These are phyloP conservation scores for Emmonsiellopsis sp. DNA, from an alignment of 2,329 filamentous ascomycete genomes.

Conservation along the genomic window DNA sequence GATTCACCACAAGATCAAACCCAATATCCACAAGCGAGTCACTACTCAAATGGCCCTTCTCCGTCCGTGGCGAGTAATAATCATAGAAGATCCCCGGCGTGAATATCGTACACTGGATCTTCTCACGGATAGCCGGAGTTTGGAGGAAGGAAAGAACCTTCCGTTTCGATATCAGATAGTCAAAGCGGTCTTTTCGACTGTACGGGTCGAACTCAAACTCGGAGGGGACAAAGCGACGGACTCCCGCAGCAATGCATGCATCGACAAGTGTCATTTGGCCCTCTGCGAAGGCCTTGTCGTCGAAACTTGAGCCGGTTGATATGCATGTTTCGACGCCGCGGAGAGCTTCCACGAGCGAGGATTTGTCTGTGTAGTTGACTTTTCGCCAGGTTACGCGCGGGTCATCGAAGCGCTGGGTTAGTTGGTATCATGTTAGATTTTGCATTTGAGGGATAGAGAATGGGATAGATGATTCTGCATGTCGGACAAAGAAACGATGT, in stretches of 20 bases:
- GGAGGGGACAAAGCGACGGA: not conserved
- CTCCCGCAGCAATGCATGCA: not conserved
- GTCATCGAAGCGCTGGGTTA: not conserved
- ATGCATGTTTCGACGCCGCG: conserved; percentile 1
- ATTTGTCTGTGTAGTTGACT: not conserved
- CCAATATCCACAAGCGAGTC: not conserved
- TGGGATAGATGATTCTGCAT: not conserved
- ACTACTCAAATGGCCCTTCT: not conserved
- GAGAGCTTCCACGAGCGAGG: not conserved
- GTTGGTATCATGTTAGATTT: not conserved
- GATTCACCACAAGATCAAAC: conserved; percentile 2
- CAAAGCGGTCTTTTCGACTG: not conserved
- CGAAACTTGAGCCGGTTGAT: not conserved
- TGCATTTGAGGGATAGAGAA: too few species aligned
- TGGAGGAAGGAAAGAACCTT: not conserved
- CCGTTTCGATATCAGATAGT: not conserved
- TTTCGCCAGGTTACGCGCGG: not conserved
- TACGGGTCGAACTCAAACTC: conserved; percentile 1
- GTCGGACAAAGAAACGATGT: not conserved
- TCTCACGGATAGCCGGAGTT: not conserved
- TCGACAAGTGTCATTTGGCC: not conserved
- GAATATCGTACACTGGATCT: conserved; percentile 1
- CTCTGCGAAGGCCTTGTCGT: not conserved
- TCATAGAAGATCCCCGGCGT: conserved; percentile 1
- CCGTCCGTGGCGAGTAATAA: conserved; percentile 1